Evolutionary conservation across 2,329 filamentous ascomycete genomes (phyloP).

Genomic region (Ophiostoma piceae): DNA sequence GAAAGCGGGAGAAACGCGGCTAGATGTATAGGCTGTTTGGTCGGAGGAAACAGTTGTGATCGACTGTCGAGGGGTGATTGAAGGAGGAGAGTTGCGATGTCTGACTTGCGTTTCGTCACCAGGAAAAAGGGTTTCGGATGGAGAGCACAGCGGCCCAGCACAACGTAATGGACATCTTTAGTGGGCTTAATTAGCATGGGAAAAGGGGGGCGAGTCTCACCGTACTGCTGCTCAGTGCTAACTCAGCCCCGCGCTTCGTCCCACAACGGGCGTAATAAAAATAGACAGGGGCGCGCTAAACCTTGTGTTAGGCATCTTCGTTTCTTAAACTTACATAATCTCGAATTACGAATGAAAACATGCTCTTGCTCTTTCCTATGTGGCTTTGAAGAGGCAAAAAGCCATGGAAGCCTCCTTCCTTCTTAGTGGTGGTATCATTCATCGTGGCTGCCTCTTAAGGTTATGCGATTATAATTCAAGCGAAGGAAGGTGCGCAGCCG

Average conservation of each 20-base stretch:
- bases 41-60: neutral
- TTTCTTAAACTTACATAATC: constrained; percentile 2
- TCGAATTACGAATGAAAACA: neutral
- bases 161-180: neutral
- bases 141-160: neutral
- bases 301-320: constrained; percentile 14
- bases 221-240: constrained; percentile 3
- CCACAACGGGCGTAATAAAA: constrained; percentile 18
- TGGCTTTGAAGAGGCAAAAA: neutral
- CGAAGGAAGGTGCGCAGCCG: neutral
- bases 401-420: neutral
- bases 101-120: constrained; percentile 27
- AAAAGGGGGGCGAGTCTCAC: constrained; percentile 10
- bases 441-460: neutral
- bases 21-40: neutral
- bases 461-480: neutral
- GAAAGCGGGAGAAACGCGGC: neutral
- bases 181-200: neutral
- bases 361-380: neutral
- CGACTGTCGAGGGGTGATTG: constrained; percentile 12
- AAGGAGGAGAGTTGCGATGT: constrained; percentile 17
- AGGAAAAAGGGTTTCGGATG: constrained; percentile 24
- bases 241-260: constrained; percentile 25
- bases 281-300: constrained; percentile 20
- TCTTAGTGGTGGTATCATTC: neutral